A percentile compares a stretch with the other conserved stretches of the same genome.
phyloP scores from a whole-genome alignment of 306 rosid genomes.

The Oxytropis ochrocephala region DNA sequence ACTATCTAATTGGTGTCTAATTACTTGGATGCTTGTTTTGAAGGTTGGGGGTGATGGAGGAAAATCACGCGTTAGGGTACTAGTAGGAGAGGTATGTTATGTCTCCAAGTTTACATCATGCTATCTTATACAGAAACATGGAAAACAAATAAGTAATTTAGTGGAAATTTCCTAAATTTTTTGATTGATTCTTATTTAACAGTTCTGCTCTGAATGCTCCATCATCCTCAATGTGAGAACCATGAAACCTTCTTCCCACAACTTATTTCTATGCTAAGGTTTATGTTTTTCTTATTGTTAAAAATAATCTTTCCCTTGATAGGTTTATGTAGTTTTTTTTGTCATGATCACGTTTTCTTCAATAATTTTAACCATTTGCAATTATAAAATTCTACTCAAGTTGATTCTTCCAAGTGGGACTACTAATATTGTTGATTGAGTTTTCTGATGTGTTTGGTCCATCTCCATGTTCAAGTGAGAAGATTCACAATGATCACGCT shows the following conservation, averaged over 20 bases:
- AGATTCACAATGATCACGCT: constrained; percentile 37
- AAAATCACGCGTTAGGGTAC: no score
- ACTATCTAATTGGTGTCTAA: no score
- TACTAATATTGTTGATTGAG: constrained; percentile 42
- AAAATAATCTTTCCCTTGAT: background rate
- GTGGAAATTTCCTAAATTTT: no score
- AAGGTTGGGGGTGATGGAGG: no score
- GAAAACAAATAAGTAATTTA: no score
- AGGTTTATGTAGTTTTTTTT: background rate
- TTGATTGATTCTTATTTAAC: no score
- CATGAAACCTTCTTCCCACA: background rate
- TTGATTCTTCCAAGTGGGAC: constrained; percentile 35
- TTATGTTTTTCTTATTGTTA: background rate
- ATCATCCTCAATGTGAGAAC: constrained; percentile 9
- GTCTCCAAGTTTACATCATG: no score
- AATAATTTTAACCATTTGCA: background rate
- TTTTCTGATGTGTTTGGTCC: constrained; percentile 76
- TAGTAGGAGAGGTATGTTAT: no score
- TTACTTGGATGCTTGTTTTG: no score
- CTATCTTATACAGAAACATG: no score
- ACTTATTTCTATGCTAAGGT: background rate
- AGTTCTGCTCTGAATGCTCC: constrained; percentile 4
- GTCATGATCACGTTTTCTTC: background rate
- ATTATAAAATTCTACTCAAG: background rate
- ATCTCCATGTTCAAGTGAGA: constrained; percentile 31